A percentile compares a stretch with the other conserved stretches of the same genome.
phyloP scores from a whole-genome alignment of 1,284 basidiomycete genomes.

The Rhizoctonia solani region DNA sequence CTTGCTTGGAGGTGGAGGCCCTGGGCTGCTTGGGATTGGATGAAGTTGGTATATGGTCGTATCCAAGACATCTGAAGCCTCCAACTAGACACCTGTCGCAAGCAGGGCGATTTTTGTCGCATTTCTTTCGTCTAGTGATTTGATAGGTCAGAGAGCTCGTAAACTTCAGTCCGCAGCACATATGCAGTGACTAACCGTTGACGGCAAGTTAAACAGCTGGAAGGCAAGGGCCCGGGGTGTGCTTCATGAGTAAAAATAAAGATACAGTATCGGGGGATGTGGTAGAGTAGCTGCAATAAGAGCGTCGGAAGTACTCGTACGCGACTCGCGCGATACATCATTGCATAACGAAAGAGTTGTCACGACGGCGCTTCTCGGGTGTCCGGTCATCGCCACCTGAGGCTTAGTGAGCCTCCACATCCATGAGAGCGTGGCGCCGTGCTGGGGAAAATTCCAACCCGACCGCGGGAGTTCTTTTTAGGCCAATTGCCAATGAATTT shows the following conservation, averaged over 20 bases:
- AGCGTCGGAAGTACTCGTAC: too few species aligned
- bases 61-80: slow-evolving; percentile 18
- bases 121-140: slow-evolving; percentile 21
- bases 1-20: neutral
- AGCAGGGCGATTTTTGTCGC: slow-evolving; percentile 1
- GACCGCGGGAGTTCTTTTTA: too few species aligned
- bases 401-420: too few species aligned
- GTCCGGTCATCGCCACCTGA: too few species aligned
- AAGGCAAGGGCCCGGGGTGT: neutral
- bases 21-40: neutral
- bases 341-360: neutral
- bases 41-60: neutral
- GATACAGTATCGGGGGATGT: neutral
- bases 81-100: slow-evolving; percentile 8
- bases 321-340: neutral
- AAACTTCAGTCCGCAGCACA: neutral
- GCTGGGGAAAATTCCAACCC: too few species aligned
- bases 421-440: too few species aligned
- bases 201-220: slow-evolving; percentile 11
- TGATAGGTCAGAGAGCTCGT: neutral
- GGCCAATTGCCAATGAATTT: too few species aligned
- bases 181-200: neutral
- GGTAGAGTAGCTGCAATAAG: neutral
- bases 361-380: neutral
- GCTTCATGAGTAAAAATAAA: neutral